Conservation (phyloP, 805 yeast genomes). For the Metschnikowia cerradonensis region DNA sequence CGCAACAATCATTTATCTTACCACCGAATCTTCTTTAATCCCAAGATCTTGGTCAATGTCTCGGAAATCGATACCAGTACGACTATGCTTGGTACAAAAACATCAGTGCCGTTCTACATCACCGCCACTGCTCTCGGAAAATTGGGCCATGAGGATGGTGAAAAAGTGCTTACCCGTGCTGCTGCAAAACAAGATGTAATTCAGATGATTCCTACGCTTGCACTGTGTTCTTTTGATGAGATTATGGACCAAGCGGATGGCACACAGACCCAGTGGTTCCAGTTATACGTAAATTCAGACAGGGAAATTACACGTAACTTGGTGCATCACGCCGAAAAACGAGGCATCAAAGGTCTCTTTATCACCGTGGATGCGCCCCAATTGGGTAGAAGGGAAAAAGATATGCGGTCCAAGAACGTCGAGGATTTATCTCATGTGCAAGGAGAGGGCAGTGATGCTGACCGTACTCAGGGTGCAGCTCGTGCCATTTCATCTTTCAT, state of each 20-base stretch:
- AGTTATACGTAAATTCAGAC: constrained; percentile 44
- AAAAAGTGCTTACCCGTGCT: constrained; percentile 37
- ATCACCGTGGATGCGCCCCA: constrained; percentile 56
- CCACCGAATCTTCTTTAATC: constrained; percentile 42
- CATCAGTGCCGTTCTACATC: constrained; percentile 45
- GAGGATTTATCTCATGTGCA: constrained; percentile 24
- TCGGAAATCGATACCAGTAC: constrained; percentile 26
- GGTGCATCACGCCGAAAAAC: constrained; percentile 36
- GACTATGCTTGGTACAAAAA: constrained; percentile 27
- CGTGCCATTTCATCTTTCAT: constrained; percentile 75
- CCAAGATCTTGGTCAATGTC: constrained; percentile 38
- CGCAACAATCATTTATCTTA: constrained; percentile 42
- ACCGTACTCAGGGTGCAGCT: constrained; percentile 78
- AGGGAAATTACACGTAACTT: constrained; percentile 27
- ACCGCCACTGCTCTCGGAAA: constrained; percentile 46
- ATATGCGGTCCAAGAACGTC: constrained; percentile 53
- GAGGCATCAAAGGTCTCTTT: constrained; percentile 44
- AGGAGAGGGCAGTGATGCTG: constrained; percentile 47
- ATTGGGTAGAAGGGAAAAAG: constrained; percentile 79
- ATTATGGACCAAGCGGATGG: constrained; percentile 33
- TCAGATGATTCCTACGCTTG: constrained; percentile 46
- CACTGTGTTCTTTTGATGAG: constrained; percentile 40
- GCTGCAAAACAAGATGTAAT: constrained; percentile 38
- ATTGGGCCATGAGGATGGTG: constrained; percentile 44
- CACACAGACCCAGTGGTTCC: constrained; percentile 44